phyloP scores from a whole-genome alignment of 208 protist genomes.

The Angomonas deanei region DNA sequence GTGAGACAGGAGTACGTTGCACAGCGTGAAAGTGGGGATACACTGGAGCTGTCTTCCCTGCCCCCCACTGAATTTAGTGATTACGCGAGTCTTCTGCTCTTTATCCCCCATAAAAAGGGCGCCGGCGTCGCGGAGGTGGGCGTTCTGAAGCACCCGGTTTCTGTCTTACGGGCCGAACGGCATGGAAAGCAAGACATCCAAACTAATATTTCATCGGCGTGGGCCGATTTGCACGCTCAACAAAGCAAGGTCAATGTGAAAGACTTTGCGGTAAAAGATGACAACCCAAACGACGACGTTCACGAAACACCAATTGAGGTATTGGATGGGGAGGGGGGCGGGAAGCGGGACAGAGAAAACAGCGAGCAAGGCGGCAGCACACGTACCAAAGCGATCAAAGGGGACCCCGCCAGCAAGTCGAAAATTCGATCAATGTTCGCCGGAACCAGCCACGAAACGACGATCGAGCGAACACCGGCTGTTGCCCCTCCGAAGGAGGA shows the following conservation, averaged over 20 bases:
- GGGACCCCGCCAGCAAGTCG: too few relatives aligned
- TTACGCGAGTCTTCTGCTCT: not conserved
- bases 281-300: not conserved
- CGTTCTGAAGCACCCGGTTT: not conserved
- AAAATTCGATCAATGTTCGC: too few relatives aligned
- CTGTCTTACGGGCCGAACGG: not conserved
- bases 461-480: too few relatives aligned
- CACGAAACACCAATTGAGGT: not conserved
- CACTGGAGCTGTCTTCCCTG: not conserved
- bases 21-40: not conserved
- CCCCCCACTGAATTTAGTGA: not conserved
- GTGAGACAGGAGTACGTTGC: not conserved
- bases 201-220: not conserved
- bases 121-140: not conserved
- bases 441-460: too few relatives aligned
- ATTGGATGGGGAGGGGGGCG: not conserved
- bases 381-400: too few relatives aligned
- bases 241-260: not conserved
- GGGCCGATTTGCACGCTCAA: not conserved
- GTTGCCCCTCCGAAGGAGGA: too few relatives aligned
- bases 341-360: not conserved
- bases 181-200: too few relatives aligned
- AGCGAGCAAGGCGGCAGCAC: too few relatives aligned
- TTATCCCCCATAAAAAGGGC: not conserved
- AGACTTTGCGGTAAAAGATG: not conserved